Evolutionary conservation across 345 rosid genomes (phyloP), one percentile per base, ranked within the genome.

Genomic region (thale cress (Arabidopsis thaliana)): DNA sequence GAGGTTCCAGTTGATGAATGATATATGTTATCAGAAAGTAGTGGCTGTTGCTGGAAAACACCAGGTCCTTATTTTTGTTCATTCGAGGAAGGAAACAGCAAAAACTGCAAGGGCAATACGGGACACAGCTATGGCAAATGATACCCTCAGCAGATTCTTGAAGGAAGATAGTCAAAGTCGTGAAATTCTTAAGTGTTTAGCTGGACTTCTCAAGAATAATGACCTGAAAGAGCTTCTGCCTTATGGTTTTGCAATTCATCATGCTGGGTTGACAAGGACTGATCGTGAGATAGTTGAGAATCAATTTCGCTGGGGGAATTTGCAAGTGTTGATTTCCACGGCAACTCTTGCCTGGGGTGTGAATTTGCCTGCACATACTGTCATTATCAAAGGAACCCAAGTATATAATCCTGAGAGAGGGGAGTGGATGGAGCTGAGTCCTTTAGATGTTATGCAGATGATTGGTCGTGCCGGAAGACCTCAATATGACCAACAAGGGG

Each of bases 281-380:
- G 98, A 93, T 67, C 85, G 96, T 59, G 79, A 88, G 73, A 83
- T 93, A 62, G 97, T 91, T 67, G 98, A 91, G 83, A 87, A 84
- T 23, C 96, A 85, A 24, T 93, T 91, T 69, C 85, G 78, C 4
- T 84, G 76, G n/a, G 84, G 91, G 36, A 80, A 87, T 75, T 86
- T 93, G 4, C 96, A 91, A 75, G 94, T 91, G 59, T 73, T 93
- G 87, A 83, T 91, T 75, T 93, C 96, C 33, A 89, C 96, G 28
- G 96, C 98, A 52, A 91, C 98, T 65, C 98, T 93, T 65, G 93
- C 96, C n/a, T 93, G 97, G 98, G 96, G 97, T 65, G 98, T 91
- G 61, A 93, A 93, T 73, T 83, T 93, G 80, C 94, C 91, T 70
- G 97, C 97, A 24, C 89, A 88, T 52, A 82, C 94, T 45, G 98